phyloP scores from a whole-genome alignment of 2,329 filamentous ascomycete species.

The Monilinia fructigena region DNA sequence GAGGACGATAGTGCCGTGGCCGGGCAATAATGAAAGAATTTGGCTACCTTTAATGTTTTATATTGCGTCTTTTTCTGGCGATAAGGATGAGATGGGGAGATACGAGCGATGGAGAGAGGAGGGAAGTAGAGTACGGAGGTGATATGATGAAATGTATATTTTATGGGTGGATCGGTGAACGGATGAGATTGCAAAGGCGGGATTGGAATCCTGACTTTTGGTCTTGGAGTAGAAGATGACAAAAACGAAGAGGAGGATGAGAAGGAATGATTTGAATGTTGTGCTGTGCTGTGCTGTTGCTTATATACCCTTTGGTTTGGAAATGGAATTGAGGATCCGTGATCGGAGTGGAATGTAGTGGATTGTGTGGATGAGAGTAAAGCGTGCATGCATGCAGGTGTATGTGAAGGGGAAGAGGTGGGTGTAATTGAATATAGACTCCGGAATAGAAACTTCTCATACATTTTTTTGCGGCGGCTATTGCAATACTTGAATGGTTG shows the following conservation, averaged over 20 bases:
- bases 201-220: slow-evolving; percentile 2
- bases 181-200: background rate
- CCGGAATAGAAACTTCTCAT: slow-evolving; percentile 11
- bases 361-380: background rate
- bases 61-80: slow-evolving; percentile 13
- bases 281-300: slow-evolving; percentile 19
- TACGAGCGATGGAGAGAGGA: too few relatives aligned
- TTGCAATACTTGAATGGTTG: background rate
- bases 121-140: background rate
- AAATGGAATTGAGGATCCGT: slow-evolving; percentile 1
- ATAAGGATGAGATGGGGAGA: background rate
- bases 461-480: background rate
- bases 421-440: slow-evolving; percentile 24
- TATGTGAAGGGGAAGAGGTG: background rate
- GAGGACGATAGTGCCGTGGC: slow-evolving; percentile 2
- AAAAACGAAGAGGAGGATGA: background rate
- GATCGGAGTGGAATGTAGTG: background rate
- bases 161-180: background rate
- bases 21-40: slow-evolving; percentile 1
- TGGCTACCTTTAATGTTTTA: slow-evolving; percentile 19
- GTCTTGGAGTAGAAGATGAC: background rate
- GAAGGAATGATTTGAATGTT: background rate
- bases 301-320: slow-evolving; percentile 23
- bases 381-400: slow-evolving; percentile 1
- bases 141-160: slow-evolving; percentile 8